These are phyloP conservation scores for Fusarium chuoi DNA, from an alignment of 2,329 filamentous ascomycete genomes.

Conservation along the genomic window DNA sequence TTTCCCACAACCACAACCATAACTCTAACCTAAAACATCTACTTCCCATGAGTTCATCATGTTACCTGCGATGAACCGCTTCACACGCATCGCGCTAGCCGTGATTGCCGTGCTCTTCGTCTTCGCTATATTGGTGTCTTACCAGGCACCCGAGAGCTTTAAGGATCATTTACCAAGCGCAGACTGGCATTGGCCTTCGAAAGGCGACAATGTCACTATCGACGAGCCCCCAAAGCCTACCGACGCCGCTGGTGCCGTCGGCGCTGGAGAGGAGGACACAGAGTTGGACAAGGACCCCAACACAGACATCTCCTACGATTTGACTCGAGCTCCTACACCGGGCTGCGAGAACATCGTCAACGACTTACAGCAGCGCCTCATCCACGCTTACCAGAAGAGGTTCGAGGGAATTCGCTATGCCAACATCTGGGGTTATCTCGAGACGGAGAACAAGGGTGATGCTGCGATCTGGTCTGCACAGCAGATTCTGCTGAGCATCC, in stretches of 20 bases:
- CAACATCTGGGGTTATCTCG: constrained; percentile 46
- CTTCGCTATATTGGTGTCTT: constrained; percentile 35
- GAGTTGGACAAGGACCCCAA: constrained; percentile 24
- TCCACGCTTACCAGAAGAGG: constrained; percentile 41
- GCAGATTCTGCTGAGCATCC: constrained; percentile 41
- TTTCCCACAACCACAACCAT: constrained; percentile 3
- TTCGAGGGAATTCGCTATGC: constrained; percentile 41
- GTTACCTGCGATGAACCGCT: constrained; percentile 35
- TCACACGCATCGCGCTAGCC: constrained; percentile 40
- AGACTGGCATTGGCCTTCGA: constrained; percentile 38
- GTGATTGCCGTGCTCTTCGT: constrained; percentile 37
- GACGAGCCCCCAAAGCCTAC: constrained; percentile 19
- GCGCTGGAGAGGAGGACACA: constrained; percentile 30
- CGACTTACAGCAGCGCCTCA: constrained; percentile 42
- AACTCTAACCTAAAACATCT: neutral
- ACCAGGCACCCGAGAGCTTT: constrained; percentile 33
- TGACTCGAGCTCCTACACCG: constrained; percentile 26
- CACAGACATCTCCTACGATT: constrained; percentile 40
- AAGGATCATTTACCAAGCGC: constrained; percentile 27
- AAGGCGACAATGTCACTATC: constrained; percentile 13
- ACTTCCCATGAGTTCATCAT: constrained; percentile 29
- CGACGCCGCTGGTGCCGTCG: constrained; percentile 14
- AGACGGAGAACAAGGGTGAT: constrained; percentile 45
- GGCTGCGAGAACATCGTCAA: constrained; percentile 43
- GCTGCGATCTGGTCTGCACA: constrained; percentile 45